A percentile compares a stretch with the other conserved stretches of the same genome.
Evolutionary conservation across 306 rosid species (phyloP).

Genomic region (Hippophae tibetana): DNA sequence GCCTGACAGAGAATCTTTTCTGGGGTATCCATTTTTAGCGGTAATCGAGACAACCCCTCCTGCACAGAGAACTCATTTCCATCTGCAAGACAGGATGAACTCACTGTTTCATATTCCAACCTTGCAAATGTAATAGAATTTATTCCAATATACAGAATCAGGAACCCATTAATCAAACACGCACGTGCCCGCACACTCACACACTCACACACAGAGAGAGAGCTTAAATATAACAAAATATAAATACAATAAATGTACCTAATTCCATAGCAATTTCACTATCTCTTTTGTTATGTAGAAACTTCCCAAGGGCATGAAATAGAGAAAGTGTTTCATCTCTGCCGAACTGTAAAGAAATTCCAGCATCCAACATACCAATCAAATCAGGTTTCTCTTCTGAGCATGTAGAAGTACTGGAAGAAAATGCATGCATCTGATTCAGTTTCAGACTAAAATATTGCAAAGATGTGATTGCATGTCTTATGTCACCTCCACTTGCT

Average conservation of each 20-base stretch:
- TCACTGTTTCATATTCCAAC: conserved; percentile 6
- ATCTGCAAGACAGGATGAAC: conserved; percentile 36
- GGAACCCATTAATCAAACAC: neutral
- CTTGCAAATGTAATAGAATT: neutral
- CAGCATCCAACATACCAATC: conserved; percentile 24
- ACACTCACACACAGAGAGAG: too few species aligned
- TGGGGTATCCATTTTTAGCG: conserved; percentile 87
- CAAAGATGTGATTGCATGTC: conserved; percentile 83
- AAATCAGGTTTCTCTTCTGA: conserved; percentile 27
- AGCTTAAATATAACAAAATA: too few species aligned
- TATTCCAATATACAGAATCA: neutral
- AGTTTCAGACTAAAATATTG: conserved; percentile 74
- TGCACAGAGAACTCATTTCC: conserved; percentile 34
- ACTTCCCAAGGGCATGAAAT: conserved; percentile 93
- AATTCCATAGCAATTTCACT: conserved; percentile 27
- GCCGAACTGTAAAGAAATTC: conserved; percentile 51
- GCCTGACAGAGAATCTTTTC: conserved; percentile 85
- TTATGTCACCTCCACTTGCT: conserved; percentile 92
- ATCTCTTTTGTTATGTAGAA: conserved; percentile 91
- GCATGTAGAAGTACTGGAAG: conserved; percentile 15
- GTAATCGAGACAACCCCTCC: conserved; percentile 55
- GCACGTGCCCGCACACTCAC: too few species aligned
- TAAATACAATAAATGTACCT: conserved; percentile 31
- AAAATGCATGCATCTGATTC: conserved; percentile 34
- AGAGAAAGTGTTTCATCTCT: conserved; percentile 78